Percentiles rank a stretch among this genome's conserved stretches.
These are phyloP conservation scores for Escallonia herrerae DNA, from an alignment of 129 eudicot species.

Conservation along the genomic window DNA sequence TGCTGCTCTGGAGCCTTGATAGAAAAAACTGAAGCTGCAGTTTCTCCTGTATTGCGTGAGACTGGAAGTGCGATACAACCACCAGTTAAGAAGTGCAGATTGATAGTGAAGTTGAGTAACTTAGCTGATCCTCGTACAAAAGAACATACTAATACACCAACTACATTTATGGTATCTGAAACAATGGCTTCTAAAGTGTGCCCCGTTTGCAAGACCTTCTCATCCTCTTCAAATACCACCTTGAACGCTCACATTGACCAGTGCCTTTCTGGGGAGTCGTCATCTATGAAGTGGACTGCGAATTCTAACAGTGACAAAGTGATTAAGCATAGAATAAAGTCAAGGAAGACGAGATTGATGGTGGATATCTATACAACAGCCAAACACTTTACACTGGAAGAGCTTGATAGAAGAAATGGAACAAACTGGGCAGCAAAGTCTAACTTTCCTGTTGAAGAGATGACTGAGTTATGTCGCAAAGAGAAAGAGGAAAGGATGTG, in stretches of 20 bases:
- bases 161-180: conserved; percentile 32
- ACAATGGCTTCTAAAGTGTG: conserved; percentile 75
- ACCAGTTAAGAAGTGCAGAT: conserved; percentile 46
- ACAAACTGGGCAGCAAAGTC: conserved; percentile 67
- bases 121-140: conserved; percentile 23
- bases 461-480: conserved; percentile 23
- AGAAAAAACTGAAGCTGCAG: conserved; percentile 23
- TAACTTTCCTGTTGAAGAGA: conserved; percentile 33
- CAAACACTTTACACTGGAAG: conserved; percentile 65
- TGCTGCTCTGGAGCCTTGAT: conserved; percentile 5
- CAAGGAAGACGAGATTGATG: conserved; percentile 62
- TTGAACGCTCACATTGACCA: conserved; percentile 95
- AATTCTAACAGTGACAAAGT: conserved; percentile 24
- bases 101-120: conserved; percentile 39
- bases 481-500: conserved; percentile 18
- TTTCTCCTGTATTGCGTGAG: conserved; percentile 20
- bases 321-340: conserved; percentile 65
- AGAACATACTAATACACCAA: conserved; percentile 27
- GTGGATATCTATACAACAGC: conserved; percentile 69
- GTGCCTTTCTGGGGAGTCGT: conserved; percentile 71
- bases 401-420: conserved; percentile 86
- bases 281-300: conserved; percentile 37
- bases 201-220: conserved; percentile 81
- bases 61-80: conserved; percentile 17
- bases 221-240: conserved; percentile 90